These are phyloP conservation scores for Backusella tarrabulga DNA, from an alignment of 192 early-diverging fungal species.

Conservation along the genomic window DNA sequence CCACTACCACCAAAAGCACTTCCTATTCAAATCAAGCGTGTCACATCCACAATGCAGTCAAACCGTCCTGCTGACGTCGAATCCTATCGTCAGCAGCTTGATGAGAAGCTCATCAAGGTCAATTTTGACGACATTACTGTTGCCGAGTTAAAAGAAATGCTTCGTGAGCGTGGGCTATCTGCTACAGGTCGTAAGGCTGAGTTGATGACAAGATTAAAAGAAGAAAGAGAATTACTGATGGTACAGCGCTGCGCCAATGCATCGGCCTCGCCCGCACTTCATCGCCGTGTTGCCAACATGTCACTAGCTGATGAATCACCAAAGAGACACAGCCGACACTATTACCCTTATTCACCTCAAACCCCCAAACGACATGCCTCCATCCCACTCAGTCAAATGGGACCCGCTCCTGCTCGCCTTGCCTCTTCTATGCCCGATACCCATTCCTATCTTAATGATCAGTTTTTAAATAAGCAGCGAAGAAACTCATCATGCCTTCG, in stretches of 20 bases:
- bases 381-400: background rate
- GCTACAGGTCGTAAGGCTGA: constrained; percentile 25
- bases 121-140: constrained; percentile 35
- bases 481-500: background rate
- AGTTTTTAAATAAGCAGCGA: background rate
- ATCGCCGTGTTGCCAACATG: background rate
- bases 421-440: constrained; percentile 4
- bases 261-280: background rate
- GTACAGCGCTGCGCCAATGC: background rate
- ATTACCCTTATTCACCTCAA: constrained; percentile 5
- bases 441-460: constrained; percentile 2
- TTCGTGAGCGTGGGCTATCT: constrained; percentile 10
- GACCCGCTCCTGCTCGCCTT: background rate
- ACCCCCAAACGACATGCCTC: background rate
- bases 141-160: constrained; percentile 23
- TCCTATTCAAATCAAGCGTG: constrained; percentile 19
- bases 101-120: constrained; percentile 12
- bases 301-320: background rate
- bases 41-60: background rate
- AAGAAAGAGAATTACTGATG: background rate
- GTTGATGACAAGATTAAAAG: constrained; percentile 1
- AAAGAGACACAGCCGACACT: background rate
- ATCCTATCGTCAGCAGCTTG: background rate
- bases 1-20: background rate
- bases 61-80: background rate